Conservation (phyloP, 345 rosid species). For the Clausena lansium region DNA sequence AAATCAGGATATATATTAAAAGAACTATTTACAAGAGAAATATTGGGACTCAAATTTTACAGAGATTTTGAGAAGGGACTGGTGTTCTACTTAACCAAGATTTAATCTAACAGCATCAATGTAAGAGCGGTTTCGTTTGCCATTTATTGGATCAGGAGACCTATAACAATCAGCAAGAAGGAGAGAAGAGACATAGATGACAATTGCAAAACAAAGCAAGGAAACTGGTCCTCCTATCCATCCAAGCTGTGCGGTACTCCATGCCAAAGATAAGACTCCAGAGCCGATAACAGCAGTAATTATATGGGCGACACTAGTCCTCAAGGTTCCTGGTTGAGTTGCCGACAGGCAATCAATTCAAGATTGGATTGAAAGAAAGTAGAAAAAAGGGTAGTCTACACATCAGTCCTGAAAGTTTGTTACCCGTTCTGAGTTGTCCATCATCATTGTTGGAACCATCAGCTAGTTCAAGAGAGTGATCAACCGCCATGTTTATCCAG, state of each 20-base stretch:
- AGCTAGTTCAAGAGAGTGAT: conserved; percentile 26
- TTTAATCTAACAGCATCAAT: conserved; percentile 42
- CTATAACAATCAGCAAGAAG: conserved; percentile 62
- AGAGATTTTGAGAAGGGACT: background rate
- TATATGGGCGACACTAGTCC: conserved; percentile 52
- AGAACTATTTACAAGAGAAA: background rate
- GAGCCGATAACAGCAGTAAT: conserved; percentile 52
- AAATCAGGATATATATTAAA: conserved; percentile 14
- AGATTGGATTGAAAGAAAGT: conserved; percentile 4
- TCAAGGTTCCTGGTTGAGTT: conserved; percentile 45
- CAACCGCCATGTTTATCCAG: conserved; percentile 29
- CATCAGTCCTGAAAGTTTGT: conserved; percentile 2
- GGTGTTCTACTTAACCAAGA: conserved; percentile 35
- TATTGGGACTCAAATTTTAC: background rate
- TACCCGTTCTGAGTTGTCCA: conserved; percentile 49
- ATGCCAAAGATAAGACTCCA: conserved; percentile 59
- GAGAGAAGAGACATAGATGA: conserved; percentile 47
- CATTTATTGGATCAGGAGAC: conserved; percentile 40
- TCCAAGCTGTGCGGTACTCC: conserved; percentile 67
- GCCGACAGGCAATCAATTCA: conserved; percentile 12
- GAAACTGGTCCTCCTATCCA: conserved; percentile 64
- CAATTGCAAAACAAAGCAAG: conserved; percentile 45
- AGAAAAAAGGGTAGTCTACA: background rate
- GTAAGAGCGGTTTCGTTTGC: conserved; percentile 40
- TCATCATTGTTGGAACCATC: conserved; percentile 31